These are phyloP conservation scores for Scleroderma bovista DNA, from an alignment of 768 basidiomycete genomes.

Conservation along the genomic window DNA sequence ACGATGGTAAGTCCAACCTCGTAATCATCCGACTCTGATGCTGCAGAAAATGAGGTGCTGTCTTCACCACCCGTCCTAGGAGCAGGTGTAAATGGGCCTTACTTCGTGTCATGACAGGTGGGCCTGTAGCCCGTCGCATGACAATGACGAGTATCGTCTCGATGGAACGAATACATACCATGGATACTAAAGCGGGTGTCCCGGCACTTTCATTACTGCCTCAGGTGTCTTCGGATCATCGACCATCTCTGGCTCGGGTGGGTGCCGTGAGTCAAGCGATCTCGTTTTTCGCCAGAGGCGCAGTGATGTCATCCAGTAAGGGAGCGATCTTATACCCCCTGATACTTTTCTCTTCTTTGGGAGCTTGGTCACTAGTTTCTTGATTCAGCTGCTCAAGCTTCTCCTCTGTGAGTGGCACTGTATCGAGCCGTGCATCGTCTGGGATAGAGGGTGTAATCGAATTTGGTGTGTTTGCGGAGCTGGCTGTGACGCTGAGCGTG, in stretches of 20 bases:
- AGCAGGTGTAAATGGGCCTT: constrained; percentile 49
- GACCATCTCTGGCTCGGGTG: constrained; percentile 72
- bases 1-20: constrained; percentile 83
- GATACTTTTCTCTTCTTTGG: constrained; percentile 33
- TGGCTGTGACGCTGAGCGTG: constrained; percentile 58
- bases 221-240: constrained; percentile 83
- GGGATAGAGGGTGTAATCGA: constrained; percentile 38
- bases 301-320: constrained; percentile 79
- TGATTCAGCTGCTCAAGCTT: constrained; percentile 59
- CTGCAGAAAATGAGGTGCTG: constrained; percentile 27
- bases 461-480: constrained; percentile 36
- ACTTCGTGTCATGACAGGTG: constrained; percentile 83
- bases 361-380: constrained; percentile 34
- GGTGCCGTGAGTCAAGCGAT: constrained; percentile 59
- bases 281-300: constrained; percentile 68
- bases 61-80: constrained; percentile 24
- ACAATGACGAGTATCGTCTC: background rate
- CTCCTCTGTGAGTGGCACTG: constrained; percentile 56
- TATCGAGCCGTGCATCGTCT: constrained; percentile 29
- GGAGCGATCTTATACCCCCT: constrained; percentile 86
- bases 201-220: constrained; percentile 57
- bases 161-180: constrained; percentile 46
- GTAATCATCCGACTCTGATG: constrained; percentile 69
- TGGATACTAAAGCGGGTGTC: constrained; percentile 78
- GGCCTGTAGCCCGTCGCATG: constrained; percentile 49